Conservation (phyloP, 73 alveolate genomes). For the Effrenium voratum region DNA sequence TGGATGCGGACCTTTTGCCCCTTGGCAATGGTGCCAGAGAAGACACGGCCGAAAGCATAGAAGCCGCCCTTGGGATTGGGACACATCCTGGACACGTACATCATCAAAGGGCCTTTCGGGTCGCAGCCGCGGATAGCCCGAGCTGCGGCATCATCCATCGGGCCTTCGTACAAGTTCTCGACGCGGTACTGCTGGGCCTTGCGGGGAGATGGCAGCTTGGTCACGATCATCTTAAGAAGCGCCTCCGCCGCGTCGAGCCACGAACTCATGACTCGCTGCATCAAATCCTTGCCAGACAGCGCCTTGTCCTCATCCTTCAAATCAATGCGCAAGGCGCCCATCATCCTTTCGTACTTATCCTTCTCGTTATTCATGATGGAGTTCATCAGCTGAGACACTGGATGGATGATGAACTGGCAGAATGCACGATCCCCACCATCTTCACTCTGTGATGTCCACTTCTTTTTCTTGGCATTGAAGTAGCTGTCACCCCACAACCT, state of each 20-base stretch:
- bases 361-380: slow-evolving; percentile 94
- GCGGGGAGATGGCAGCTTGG: slow-evolving; percentile 99
- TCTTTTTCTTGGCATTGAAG: slow-evolving; percentile 60
- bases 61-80: slow-evolving; percentile 97
- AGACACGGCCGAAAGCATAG: slow-evolving; percentile 98
- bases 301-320: slow-evolving; percentile 95
- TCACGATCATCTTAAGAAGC: slow-evolving; percentile 98
- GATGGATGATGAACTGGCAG: slow-evolving; percentile 96
- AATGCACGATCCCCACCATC: slow-evolving; percentile 95
- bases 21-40: slow-evolving; percentile 97
- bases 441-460: slow-evolving; percentile 96
- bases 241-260: slow-evolving; percentile 99
- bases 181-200: slow-evolving; percentile 99
- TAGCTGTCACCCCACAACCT: slow-evolving; percentile 97
- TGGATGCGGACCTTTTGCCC: slow-evolving; percentile 97
- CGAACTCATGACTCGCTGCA: slow-evolving; percentile 97
- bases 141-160: slow-evolving; percentile 99
- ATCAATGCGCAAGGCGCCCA: slow-evolving; percentile 83
- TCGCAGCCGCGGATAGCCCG: slow-evolving; percentile 95
- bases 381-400: neutral
- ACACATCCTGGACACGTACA: slow-evolving; percentile 98
- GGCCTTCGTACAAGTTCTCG: slow-evolving; percentile 97
- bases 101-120: slow-evolving; percentile 99
- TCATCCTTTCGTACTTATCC: slow-evolving; percentile 95
- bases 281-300: slow-evolving; percentile 94